These are phyloP conservation scores for Delitschia confertaspora DNA, from an alignment of 495 filamentous ascomycete genomes.

Conservation along the genomic window DNA sequence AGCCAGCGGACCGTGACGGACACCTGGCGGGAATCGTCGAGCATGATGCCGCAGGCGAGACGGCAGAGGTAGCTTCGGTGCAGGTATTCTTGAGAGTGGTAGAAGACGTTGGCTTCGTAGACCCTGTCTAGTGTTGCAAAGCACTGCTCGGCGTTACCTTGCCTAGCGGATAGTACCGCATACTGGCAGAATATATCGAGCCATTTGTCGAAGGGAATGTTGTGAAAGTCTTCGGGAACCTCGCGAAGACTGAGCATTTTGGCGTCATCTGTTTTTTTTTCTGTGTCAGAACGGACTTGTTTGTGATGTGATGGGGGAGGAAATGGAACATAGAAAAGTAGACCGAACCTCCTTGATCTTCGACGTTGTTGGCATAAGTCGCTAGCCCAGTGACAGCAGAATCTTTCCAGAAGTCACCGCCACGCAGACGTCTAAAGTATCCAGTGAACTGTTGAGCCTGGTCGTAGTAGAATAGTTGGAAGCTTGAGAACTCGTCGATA, in stretches of 20 bases:
- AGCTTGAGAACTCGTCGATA: constrained; percentile 58
- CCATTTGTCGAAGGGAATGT: constrained; percentile 73
- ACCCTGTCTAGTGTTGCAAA: constrained; percentile 70
- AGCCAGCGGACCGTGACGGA: constrained; percentile 64
- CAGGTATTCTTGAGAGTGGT: constrained; percentile 47
- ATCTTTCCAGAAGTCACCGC: constrained; percentile 13
- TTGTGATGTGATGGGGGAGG: too few species aligned
- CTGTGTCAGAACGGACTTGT: too few species aligned
- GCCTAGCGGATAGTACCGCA: constrained; percentile 59
- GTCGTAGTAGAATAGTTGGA: constrained; percentile 53
- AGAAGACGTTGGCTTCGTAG: constrained; percentile 70
- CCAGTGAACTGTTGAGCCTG: constrained; percentile 42
- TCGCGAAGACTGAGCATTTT: background rate
- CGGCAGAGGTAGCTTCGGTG: constrained; percentile 67
- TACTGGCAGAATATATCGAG: constrained; percentile 86
- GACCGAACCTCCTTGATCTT: constrained; percentile 40
- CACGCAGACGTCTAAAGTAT: constrained; percentile 10
- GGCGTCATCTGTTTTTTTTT: too few species aligned
- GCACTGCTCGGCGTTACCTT: constrained; percentile 50
- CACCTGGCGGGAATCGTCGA: constrained; percentile 70
- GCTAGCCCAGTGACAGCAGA: constrained; percentile 18
- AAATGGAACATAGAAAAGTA: too few species aligned
- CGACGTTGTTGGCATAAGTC: constrained; percentile 13
- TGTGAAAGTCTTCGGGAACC: constrained; percentile 53
- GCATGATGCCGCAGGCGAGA: constrained; percentile 74